Percentiles rank a stretch among this genome's conserved stretches.
These are phyloP conservation scores for Porphyrellus cyaneotinctus DNA, from an alignment of 768 basidiomycete species.

Conservation along the genomic window DNA sequence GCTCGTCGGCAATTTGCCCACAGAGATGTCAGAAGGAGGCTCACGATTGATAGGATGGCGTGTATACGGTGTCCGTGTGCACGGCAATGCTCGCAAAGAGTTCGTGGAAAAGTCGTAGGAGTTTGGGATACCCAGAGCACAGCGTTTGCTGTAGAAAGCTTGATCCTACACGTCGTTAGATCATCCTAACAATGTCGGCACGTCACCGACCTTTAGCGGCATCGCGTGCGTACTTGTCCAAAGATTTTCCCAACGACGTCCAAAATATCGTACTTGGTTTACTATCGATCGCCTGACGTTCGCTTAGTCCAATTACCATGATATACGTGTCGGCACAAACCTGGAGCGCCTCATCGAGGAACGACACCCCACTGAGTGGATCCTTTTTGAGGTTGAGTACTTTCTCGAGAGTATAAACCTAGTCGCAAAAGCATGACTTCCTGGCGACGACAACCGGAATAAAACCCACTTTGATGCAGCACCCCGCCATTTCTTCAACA, in stretches of 20 bases:
- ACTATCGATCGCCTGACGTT: constrained; percentile 72
- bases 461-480: constrained; percentile 74
- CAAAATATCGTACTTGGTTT: constrained; percentile 92
- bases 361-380: constrained; percentile 64
- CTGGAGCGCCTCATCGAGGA: constrained; percentile 93
- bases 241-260: constrained; percentile 70
- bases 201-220: constrained; percentile 61
- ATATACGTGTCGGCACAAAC: constrained; percentile 35
- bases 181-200: not conserved
- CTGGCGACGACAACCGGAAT: too few relatives aligned
- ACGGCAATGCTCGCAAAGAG: constrained; percentile 95
- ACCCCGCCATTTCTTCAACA: constrained; percentile 80
- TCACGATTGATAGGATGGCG: constrained; percentile 78
- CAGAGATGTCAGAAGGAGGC: constrained; percentile 4
- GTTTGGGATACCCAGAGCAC: constrained; percentile 77
- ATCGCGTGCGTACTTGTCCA: constrained; percentile 82
- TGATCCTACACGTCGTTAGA: constrained; percentile 53
- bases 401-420: constrained; percentile 96
- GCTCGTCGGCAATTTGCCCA: not conserved
- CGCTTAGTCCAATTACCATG: not conserved
- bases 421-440: not conserved
- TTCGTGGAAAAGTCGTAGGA: constrained; percentile 90
- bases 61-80: constrained; percentile 93
- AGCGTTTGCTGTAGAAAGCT: constrained; percentile 89
- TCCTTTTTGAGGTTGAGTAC: constrained; percentile 89